phyloP scores from a whole-genome alignment of 73 alveolate genomes.

The Paraurostyla sp. region DNA sequence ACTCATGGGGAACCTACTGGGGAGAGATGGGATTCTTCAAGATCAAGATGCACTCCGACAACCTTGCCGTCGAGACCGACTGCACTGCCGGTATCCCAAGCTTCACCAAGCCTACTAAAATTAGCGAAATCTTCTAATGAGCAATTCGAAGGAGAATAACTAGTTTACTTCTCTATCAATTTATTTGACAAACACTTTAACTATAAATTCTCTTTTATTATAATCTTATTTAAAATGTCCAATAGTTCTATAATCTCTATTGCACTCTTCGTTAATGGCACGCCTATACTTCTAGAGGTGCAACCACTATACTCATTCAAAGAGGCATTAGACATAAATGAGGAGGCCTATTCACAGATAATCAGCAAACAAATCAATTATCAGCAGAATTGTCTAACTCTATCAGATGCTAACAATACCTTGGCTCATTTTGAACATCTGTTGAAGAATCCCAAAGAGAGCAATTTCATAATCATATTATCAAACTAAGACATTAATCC shows the following conservation, averaged over 20 bases:
- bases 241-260: no score
- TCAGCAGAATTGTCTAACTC: not conserved
- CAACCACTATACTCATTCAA: no score
- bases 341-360: not conserved
- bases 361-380: not conserved
- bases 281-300: no score
- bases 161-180: no score
- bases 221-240: no score
- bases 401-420: not conserved
- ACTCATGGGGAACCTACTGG: conserved; percentile 94
- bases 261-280: no score
- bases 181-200: no score
- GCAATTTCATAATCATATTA: not conserved
- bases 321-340: not conserved
- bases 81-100: conserved; percentile 70
- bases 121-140: not conserved
- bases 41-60: conserved; percentile 76
- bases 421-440: not conserved
- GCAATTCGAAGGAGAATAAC: not conserved
- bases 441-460: not conserved
- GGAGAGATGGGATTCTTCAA: conserved; percentile 93
- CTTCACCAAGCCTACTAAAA: conserved; percentile 39
- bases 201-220: no score
- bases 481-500: not conserved
- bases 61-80: conserved; percentile 80